These are phyloP conservation scores for Sordariomycetes sp. DNA, from an alignment of 2,329 filamentous ascomycete genomes.

Conservation along the genomic window DNA sequence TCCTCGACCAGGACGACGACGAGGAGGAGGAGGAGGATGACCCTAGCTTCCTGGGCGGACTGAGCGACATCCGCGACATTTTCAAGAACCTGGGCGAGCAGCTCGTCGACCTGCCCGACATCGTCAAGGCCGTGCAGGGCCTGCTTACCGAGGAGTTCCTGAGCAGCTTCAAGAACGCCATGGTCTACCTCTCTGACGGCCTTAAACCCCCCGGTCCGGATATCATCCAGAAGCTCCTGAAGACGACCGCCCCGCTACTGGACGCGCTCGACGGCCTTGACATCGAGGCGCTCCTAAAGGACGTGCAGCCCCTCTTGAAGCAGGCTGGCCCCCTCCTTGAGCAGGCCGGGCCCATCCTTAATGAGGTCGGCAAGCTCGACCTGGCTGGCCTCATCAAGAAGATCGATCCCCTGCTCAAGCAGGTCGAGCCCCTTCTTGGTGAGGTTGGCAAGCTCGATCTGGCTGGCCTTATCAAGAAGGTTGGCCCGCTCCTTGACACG, in stretches of 20 bases:
- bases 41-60: not conserved
- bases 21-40: not conserved
- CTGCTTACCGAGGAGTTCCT: not conserved
- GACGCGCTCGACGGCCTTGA: not conserved
- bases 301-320: not conserved
- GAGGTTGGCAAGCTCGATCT: not conserved
- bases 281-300: not conserved
- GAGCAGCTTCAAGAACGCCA: not conserved
- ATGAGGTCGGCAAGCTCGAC: not conserved
- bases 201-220: not conserved
- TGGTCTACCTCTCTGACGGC: not conserved
- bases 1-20: not conserved
- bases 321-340: too few species aligned
- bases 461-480: not conserved
- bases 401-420: not conserved
- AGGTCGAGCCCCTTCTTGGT: not conserved
- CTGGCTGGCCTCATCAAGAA: not conserved
- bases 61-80: not conserved
- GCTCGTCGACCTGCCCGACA: not conserved
- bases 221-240: not conserved
- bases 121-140: not conserved
- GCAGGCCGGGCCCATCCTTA: not conserved
- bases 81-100: not conserved
- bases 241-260: not conserved
- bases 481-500: not conserved